Conservation (phyloP, 768 basidiomycete species). For the Pleurotus eryngii region DNA sequence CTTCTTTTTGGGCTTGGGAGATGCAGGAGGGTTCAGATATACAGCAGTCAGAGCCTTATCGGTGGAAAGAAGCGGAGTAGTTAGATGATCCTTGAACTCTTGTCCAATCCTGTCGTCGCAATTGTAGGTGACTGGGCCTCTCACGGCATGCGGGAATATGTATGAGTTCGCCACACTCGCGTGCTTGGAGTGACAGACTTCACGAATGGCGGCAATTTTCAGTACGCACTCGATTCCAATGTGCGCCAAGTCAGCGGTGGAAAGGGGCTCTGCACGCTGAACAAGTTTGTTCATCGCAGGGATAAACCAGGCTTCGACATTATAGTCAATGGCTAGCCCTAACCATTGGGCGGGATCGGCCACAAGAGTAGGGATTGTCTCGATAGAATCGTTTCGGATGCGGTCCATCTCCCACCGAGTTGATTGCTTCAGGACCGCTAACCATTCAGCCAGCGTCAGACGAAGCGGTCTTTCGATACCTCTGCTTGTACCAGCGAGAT, state of each 20-base stretch:
- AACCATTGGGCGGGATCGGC: constrained; percentile 26
- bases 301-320: constrained; percentile 31
- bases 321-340: constrained; percentile 23
- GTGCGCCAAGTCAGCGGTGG: constrained; percentile 20
- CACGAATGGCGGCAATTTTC: constrained; percentile 15
- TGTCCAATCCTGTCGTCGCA: too few species aligned
- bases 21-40: too few species aligned
- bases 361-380: constrained; percentile 11
- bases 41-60: not conserved
- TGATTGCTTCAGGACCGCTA: constrained; percentile 10
- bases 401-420: constrained; percentile 7
- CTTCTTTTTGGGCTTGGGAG: too few species aligned
- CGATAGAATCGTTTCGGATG: constrained; percentile 17
- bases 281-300: constrained; percentile 24
- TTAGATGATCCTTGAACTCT: too few species aligned
- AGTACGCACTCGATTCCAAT: constrained; percentile 25
- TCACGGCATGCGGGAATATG: too few species aligned
- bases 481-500: too few species aligned
- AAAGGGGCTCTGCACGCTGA: constrained; percentile 17
- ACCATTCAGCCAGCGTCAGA: constrained; percentile 21
- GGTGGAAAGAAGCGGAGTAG: too few species aligned
- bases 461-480: too few species aligned
- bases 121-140: too few species aligned
- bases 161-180: too few species aligned
- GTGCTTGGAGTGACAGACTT: not conserved